Percentiles rank a stretch among this genome's conserved stretches.
Evolutionary conservation across 257 asterid genomes (phyloP).

Genomic region (Solanum piurae): DNA sequence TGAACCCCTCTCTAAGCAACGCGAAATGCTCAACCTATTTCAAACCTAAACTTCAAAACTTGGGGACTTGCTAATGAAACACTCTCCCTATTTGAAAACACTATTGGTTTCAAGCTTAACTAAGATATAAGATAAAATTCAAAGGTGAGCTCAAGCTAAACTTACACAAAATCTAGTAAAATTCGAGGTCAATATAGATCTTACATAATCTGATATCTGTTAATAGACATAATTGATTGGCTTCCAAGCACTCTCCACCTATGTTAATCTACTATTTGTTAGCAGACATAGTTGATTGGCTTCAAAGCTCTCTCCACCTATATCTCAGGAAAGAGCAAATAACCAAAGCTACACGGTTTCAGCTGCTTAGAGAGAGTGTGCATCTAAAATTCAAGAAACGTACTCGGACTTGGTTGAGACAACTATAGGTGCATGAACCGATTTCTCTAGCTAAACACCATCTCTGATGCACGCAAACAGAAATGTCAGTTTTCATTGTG

Average conservation of each 20-base stretch:
- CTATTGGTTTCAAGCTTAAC: background rate
- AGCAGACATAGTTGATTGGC: background rate
- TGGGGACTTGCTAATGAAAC: background rate
- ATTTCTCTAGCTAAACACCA: background rate
- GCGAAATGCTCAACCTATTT: background rate
- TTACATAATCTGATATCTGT: background rate
- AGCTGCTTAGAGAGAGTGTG: background rate
- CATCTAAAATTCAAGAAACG: background rate
- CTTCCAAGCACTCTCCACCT: background rate
- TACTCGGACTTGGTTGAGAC: background rate
- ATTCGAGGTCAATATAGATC: background rate
- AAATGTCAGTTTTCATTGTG: background rate
- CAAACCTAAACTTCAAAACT: background rate
- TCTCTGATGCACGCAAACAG: background rate
- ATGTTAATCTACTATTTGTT: background rate
- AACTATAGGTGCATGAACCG: background rate
- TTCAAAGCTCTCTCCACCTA: background rate
- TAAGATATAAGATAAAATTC: background rate
- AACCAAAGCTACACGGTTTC: background rate
- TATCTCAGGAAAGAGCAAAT: background rate
- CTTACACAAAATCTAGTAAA: background rate
- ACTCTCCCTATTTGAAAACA: background rate
- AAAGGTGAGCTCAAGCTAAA: background rate
- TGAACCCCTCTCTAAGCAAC: background rate
- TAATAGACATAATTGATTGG: background rate